Percentiles rank a stretch among this genome's conserved stretches.
Evolutionary conservation across 768 basidiomycete genomes (phyloP).

Genomic region (Crucibulum laeve): DNA sequence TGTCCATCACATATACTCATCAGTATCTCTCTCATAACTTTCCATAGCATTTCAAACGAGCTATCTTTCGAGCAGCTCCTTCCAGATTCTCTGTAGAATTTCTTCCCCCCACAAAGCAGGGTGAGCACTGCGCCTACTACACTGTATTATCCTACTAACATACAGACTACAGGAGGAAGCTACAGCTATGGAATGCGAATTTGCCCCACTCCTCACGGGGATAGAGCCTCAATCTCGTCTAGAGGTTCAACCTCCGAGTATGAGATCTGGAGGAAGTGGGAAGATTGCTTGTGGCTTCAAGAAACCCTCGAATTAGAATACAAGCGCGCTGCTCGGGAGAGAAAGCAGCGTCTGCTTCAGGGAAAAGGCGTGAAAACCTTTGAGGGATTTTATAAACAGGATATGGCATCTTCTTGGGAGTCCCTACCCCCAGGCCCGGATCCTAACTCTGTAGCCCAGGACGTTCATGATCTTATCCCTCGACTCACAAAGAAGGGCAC

Average conservation of each 20-base stretch:
- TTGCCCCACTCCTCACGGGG: conserved; percentile 33
- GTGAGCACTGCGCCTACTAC: conserved; percentile 24
- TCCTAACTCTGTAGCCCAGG: conserved; percentile 64
- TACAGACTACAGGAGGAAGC: conserved; percentile 35
- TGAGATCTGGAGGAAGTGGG: conserved; percentile 78
- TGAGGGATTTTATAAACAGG: conserved; percentile 63
- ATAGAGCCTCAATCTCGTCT: conserved; percentile 35
- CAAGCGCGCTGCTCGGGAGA: conserved; percentile 54
- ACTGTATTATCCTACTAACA: conserved; percentile 5
- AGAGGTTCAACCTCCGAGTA: conserved; percentile 43
- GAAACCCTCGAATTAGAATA: conserved; percentile 67
- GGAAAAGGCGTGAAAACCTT: conserved; percentile 74
- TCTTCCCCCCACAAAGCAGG: conserved; percentile 53
- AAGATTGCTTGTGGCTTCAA: conserved; percentile 78
- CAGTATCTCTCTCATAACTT: background rate
- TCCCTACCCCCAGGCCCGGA: conserved; percentile 83
- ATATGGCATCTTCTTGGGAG: conserved; percentile 79
- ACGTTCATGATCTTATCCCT: conserved; percentile 65
- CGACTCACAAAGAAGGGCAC: conserved; percentile 67
- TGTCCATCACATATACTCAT: conserved; percentile 2
- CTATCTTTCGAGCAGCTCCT: conserved; percentile 57
- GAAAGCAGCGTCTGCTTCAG: conserved; percentile 59
- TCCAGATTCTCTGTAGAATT: conserved; percentile 54
- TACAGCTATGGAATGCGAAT: conserved; percentile 64
- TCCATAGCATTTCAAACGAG: conserved; percentile 53